These are phyloP conservation scores for Apiospora phragmitis DNA, from an alignment of 2,329 filamentous ascomycete species.

Conservation along the genomic window DNA sequence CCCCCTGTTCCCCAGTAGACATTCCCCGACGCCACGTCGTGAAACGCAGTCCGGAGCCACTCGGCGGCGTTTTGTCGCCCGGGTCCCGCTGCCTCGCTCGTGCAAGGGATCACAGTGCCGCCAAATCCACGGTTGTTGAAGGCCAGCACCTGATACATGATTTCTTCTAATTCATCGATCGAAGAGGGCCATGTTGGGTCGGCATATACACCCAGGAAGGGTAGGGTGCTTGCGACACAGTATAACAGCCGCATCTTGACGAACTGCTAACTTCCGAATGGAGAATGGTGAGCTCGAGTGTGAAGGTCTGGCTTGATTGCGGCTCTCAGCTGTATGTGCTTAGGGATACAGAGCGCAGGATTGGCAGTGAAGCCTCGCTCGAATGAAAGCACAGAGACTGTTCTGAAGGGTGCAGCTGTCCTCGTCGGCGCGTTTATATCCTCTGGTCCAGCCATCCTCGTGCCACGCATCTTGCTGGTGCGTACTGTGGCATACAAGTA, in stretches of 20 bases:
- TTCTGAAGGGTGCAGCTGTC: neutral
- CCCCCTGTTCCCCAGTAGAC: constrained; percentile 49
- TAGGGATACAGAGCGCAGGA: neutral
- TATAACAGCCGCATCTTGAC: constrained; percentile 17
- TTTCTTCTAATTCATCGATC: constrained; percentile 63
- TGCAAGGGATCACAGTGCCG: constrained; percentile 57
- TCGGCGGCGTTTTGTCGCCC: constrained; percentile 61
- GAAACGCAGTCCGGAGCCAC: constrained; percentile 62
- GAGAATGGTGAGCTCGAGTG: neutral
- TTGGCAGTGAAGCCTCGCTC: neutral
- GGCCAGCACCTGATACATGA: constrained; percentile 60
- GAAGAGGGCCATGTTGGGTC: constrained; percentile 62
- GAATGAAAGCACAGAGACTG: neutral
- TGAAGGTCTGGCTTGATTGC: neutral
- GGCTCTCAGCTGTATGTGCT: neutral
- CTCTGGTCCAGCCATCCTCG: neutral
- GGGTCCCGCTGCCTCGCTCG: constrained; percentile 50
- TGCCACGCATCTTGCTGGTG: neutral
- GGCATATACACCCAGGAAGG: constrained; percentile 34
- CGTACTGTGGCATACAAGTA: neutral
- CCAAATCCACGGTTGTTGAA: constrained; percentile 57
- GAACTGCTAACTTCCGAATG: neutral
- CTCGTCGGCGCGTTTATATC: neutral
- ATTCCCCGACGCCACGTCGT: constrained; percentile 61
- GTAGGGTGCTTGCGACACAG: constrained; percentile 33